Evolutionary conservation across 805 yeast genomes (phyloP).

Genomic region (Huiozyma sinensis): DNA sequence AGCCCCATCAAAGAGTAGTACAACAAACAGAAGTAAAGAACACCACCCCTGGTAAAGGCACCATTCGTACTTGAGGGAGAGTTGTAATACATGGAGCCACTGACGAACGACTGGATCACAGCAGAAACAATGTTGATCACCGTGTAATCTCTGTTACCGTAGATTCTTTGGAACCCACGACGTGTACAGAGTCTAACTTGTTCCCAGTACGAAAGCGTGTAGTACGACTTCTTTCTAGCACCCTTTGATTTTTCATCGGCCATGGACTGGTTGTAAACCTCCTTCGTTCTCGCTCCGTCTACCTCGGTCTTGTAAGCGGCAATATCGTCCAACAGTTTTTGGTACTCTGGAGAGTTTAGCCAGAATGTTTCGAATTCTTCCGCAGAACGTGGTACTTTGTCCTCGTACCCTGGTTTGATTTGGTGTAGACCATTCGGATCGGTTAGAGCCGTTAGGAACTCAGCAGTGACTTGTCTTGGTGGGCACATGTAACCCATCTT

Average conservation of each 20-base stretch:
- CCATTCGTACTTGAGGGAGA: slow-evolving; percentile 41
- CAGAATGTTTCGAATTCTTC: slow-evolving; percentile 41
- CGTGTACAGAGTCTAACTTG: slow-evolving; percentile 41
- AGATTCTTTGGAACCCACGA: slow-evolving; percentile 46
- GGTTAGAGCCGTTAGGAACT: slow-evolving; percentile 49
- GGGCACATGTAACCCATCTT: slow-evolving; percentile 49
- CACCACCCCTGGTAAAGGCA: slow-evolving; percentile 58
- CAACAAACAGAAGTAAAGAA: slow-evolving; percentile 47
- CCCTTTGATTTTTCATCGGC: slow-evolving; percentile 22
- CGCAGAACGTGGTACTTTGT: slow-evolving; percentile 44
- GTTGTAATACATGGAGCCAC: slow-evolving; percentile 53
- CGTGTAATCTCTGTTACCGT: slow-evolving; percentile 48
- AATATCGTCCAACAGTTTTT: slow-evolving; percentile 33
- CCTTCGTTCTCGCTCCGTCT: slow-evolving; percentile 27
- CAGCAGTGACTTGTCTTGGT: slow-evolving; percentile 50
- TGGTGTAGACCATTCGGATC: slow-evolving; percentile 40
- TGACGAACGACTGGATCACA: slow-evolving; percentile 45
- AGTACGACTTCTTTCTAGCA: slow-evolving; percentile 16
- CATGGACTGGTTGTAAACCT: slow-evolving; percentile 23
- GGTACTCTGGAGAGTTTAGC: slow-evolving; percentile 35
- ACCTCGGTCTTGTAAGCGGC: slow-evolving; percentile 26
- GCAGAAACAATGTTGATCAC: slow-evolving; percentile 22
- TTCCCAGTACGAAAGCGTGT: slow-evolving; percentile 25
- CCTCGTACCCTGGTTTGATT: slow-evolving; percentile 35
- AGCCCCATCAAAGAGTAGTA: slow-evolving; percentile 41